Evolutionary conservation across 768 basidiomycete genomes (phyloP).

Genomic region (Kondoa subrosea): DNA sequence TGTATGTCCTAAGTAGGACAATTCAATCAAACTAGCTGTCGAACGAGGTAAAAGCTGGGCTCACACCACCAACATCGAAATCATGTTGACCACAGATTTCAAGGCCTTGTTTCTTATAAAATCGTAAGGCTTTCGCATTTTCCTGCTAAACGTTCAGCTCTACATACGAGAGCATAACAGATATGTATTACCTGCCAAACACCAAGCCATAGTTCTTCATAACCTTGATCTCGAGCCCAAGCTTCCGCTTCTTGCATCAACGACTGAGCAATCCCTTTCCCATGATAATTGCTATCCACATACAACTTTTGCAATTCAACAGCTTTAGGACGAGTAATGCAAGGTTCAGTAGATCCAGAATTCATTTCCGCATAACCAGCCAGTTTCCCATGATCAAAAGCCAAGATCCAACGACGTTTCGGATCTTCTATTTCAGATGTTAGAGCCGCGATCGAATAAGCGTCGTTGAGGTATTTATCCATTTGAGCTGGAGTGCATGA

Average conservation of each 20-base stretch:
- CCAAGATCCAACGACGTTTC: background rate
- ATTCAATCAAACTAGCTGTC: background rate
- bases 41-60: background rate
- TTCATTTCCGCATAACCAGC: background rate
- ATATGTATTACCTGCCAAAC: background rate
- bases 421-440: background rate
- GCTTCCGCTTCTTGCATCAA: background rate
- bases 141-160: background rate
- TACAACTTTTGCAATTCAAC: background rate
- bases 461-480: background rate
- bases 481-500: background rate
- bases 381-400: background rate
- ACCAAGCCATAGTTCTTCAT: background rate
- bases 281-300: background rate
- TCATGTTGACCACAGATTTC: background rate
- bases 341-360: background rate
- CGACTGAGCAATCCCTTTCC: background rate
- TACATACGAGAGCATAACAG: background rate
- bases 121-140: background rate
- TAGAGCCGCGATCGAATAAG: background rate
- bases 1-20: background rate
- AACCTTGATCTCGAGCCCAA: background rate
- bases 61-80: background rate
- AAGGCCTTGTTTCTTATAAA: background rate
- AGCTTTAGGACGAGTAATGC: background rate